phyloP scores from a whole-genome alignment of 768 basidiomycete species.

The Kwoniella mangroviensis region DNA sequence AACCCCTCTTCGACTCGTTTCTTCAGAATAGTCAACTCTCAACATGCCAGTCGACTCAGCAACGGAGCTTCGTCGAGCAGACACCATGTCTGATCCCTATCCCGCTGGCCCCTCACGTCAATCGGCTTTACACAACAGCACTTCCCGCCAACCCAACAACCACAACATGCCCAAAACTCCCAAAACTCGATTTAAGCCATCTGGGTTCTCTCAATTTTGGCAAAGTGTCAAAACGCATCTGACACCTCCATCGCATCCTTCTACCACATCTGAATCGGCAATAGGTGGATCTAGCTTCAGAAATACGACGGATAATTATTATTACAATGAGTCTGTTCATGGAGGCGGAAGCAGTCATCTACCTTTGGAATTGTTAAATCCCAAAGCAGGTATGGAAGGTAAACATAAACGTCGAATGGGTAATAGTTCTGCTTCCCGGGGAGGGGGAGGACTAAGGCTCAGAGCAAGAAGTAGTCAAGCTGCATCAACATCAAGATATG shows the following conservation, averaged over 20 bases:
- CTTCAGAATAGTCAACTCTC: neutral
- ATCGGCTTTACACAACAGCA: conserved; percentile 13
- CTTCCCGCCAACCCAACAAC: neutral
- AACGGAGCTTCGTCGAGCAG: conserved; percentile 15
- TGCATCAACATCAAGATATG: conserved; percentile 38
- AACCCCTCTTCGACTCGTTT: too few relatives aligned
- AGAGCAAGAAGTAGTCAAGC: conserved; percentile 27
- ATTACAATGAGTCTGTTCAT: conserved; percentile 19
- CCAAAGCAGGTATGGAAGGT: conserved; percentile 30
- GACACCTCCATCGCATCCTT: conserved; percentile 54
- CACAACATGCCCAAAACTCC: conserved; percentile 9
- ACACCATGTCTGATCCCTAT: conserved; percentile 25
- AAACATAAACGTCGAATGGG: conserved; percentile 30
- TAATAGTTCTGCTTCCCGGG: conserved; percentile 5
- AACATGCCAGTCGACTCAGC: conserved; percentile 15
- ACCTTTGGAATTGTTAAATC: conserved; percentile 39
- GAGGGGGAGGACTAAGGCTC: conserved; percentile 8
- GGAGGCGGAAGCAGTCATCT: conserved; percentile 22
- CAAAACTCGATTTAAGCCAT: conserved; percentile 41
- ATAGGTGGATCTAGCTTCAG: conserved; percentile 33
- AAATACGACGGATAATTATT: conserved; percentile 37
- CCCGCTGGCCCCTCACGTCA: conserved; percentile 20
- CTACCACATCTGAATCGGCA: conserved; percentile 54
- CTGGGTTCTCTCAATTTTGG: conserved; percentile 32
- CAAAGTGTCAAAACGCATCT: conserved; percentile 37